phyloP scores from a whole-genome alignment of 768 basidiomycete species.

The Mycena olivaceomarginata region DNA sequence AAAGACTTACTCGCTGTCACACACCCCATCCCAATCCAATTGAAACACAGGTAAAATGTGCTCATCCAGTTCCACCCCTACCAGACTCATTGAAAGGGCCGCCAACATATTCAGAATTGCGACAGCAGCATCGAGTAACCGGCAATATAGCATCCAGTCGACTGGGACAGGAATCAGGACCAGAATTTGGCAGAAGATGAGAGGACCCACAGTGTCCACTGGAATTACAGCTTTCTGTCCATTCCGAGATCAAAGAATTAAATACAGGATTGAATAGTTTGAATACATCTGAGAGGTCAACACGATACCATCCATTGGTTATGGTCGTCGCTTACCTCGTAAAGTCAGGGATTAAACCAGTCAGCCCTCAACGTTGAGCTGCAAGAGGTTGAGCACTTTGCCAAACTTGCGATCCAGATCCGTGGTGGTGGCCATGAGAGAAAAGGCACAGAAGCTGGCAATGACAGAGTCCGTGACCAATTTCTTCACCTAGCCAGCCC shows the following conservation, averaged over 20 bases:
- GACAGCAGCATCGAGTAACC: slow-evolving; percentile 63
- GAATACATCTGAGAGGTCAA: no score
- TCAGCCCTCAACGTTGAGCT: no score
- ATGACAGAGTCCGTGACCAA: no score
- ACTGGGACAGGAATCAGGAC: slow-evolving; percentile 57
- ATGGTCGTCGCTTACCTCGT: no score
- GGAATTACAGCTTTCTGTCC: slow-evolving; percentile 64
- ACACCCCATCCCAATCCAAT: slow-evolving; percentile 49
- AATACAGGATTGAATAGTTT: no score
- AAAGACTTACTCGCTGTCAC: slow-evolving; percentile 63
- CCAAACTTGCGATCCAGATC: no score
- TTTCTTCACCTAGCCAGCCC: background rate
- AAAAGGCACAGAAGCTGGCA: no score
- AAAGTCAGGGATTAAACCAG: no score
- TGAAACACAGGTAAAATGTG: slow-evolving; percentile 58
- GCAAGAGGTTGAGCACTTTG: no score
- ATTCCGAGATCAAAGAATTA: slow-evolving; percentile 36
- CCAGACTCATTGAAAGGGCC: slow-evolving; percentile 51
- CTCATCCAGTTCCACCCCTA: slow-evolving; percentile 48
- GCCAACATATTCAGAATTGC: slow-evolving; percentile 63
- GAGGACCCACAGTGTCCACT: slow-evolving; percentile 67
- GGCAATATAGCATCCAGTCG: slow-evolving; percentile 73
- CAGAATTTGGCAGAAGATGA: background rate
- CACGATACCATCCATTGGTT: no score
- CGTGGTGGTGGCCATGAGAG: no score